Percentiles rank a stretch among this genome's conserved stretches.
Evolutionary conservation across 805 yeast genomes (phyloP).

Genomic region (Saturnispora dispora): DNA sequence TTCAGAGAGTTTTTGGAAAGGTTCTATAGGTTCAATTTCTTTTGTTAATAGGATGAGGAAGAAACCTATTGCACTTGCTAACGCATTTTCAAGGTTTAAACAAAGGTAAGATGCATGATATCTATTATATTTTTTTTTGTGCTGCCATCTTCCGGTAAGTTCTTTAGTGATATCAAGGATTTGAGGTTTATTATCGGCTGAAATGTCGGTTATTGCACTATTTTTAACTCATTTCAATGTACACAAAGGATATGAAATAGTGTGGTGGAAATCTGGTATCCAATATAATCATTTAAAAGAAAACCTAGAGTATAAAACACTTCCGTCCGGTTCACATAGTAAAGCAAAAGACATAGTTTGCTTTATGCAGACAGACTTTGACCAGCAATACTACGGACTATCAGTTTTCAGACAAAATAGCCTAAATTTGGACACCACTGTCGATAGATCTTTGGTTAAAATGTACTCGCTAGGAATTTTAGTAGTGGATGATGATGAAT

Average conservation of each 20-base stretch:
- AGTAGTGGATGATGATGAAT: slow-evolving; percentile 37
- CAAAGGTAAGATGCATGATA: not conserved
- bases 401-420: slow-evolving; percentile 41
- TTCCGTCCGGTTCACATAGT: slow-evolving; percentile 63
- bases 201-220: slow-evolving; percentile 27
- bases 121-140: not conserved
- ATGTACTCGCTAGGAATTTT: slow-evolving; percentile 61
- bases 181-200: not conserved
- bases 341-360: slow-evolving; percentile 42
- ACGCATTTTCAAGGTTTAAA: not conserved
- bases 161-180: not conserved
- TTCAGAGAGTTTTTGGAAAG: too few species aligned
- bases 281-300: slow-evolving; percentile 25
- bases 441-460: slow-evolving; percentile 37
- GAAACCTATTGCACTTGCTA: not conserved
- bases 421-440: slow-evolving; percentile 11
- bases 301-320: slow-evolving; percentile 51
- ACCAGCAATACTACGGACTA: slow-evolving; percentile 34
- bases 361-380: slow-evolving; percentile 31
- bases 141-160: not conserved
- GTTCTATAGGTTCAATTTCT: too few species aligned
- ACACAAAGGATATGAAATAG: slow-evolving; percentile 39
- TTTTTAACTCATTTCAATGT: slow-evolving; percentile 46
- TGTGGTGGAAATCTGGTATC: slow-evolving; percentile 30
- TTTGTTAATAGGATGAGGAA: too few species aligned